These are phyloP conservation scores for Fusarium liriodendri DNA, from an alignment of 2,329 filamentous ascomycete genomes.

Conservation along the genomic window DNA sequence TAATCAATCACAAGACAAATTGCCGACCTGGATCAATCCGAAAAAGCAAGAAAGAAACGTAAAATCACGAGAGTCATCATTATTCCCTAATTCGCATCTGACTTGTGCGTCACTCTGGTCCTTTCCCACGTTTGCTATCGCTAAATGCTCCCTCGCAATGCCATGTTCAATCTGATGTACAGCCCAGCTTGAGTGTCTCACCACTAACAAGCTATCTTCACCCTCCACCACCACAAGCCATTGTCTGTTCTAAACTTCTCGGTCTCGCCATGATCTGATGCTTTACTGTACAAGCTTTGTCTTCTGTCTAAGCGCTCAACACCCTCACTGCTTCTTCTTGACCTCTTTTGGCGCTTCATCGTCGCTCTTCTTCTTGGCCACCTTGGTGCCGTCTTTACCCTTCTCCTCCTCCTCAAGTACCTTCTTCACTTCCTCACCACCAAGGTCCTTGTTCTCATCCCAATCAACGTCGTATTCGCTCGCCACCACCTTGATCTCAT, in stretches of 20 bases:
- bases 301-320: background rate
- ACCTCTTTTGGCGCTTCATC: constrained; percentile 43
- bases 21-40: background rate
- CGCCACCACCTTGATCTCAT: constrained; percentile 83
- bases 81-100: background rate
- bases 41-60: background rate
- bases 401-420: constrained; percentile 65
- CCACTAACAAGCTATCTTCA: background rate
- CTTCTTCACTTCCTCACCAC: constrained; percentile 71
- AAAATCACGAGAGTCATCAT: constrained; percentile 1
- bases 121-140: constrained; percentile 18
- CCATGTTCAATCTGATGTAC: constrained; percentile 2
- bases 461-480: constrained; percentile 92
- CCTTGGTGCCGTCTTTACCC: constrained; percentile 49
- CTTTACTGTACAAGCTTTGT: constrained; percentile 5
- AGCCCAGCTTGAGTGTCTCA: background rate
- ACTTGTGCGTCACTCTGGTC: background rate
- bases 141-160: constrained; percentile 17
- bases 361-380: constrained; percentile 53
- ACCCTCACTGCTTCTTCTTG: constrained; percentile 37
- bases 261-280: constrained; percentile 32
- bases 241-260: constrained; percentile 6
- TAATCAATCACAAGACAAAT: constrained; percentile 8
- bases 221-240: constrained; percentile 3
- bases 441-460: constrained; percentile 81